Percentiles rank a stretch among this genome's conserved stretches.
Conservation (phyloP, 305 asterid genomes). For the Fraxinus albicans region DNA sequence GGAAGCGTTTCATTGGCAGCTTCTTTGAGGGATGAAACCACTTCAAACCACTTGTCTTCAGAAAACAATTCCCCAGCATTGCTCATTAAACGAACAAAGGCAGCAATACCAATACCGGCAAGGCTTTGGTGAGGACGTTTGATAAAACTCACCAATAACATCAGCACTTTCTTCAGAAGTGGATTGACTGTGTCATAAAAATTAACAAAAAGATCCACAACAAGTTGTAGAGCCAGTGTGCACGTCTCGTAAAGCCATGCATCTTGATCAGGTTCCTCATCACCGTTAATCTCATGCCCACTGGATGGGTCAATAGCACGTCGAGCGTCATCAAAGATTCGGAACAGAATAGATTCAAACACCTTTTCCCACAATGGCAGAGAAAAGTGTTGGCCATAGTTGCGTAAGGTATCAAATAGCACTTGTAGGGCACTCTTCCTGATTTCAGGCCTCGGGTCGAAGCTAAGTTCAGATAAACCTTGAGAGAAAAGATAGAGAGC, state of each 20-base stretch:
- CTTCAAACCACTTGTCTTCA: slow-evolving; percentile 94
- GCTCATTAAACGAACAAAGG: slow-evolving; percentile 97
- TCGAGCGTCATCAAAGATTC: slow-evolving; percentile 91
- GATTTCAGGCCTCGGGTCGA: slow-evolving; percentile 95
- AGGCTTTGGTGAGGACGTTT: slow-evolving; percentile 99
- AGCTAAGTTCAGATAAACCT: slow-evolving; percentile 98
- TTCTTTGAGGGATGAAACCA: slow-evolving; percentile 83
- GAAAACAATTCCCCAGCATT: slow-evolving; percentile 88
- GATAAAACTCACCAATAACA: slow-evolving; percentile 82
- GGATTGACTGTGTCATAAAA: slow-evolving; percentile 94
- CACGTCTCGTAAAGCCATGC: slow-evolving; percentile 99
- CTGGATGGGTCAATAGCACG: slow-evolving; percentile 89
- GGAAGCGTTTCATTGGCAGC: slow-evolving; percentile 82
- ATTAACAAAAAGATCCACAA: slow-evolving; percentile 95
- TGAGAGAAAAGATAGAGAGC: slow-evolving; percentile 25
- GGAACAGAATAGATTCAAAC: slow-evolving; percentile 94
- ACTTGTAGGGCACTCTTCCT: slow-evolving; percentile 93
- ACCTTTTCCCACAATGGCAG: slow-evolving; percentile 94
- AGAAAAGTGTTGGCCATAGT: slow-evolving; percentile 93
- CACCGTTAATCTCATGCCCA: slow-evolving; percentile 54
- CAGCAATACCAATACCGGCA: slow-evolving; percentile 97
- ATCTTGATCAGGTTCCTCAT: slow-evolving; percentile 86
- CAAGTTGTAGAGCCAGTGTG: slow-evolving; percentile 95
- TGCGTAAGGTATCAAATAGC: slow-evolving; percentile 89
- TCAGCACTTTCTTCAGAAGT: slow-evolving; percentile 79